Evolutionary conservation across 148 eudicot genomes (phyloP), one percentile per base, ranked within the genome.

Genomic region (Rhododendron simsii): DNA sequence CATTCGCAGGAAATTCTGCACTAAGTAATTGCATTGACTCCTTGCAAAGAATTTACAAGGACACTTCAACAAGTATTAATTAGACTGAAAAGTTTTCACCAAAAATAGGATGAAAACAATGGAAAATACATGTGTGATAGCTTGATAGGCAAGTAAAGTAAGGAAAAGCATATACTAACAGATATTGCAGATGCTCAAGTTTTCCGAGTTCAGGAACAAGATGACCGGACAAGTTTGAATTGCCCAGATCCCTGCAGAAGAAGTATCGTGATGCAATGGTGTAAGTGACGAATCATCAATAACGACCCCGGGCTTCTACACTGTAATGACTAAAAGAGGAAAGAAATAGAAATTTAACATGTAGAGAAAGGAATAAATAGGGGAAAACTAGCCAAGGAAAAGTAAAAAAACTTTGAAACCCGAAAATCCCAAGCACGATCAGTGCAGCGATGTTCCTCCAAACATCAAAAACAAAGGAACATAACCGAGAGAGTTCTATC

Each of bases 191-290:
- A 86, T 93, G 92, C 89, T 94, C 97, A 86, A 96, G 97, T 89
- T 89, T 96, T 65, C 94, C 98, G 82, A 96, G 95, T 41, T 96
- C 95, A 83, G 98, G 93, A 74, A 96, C 96, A n/a, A 96, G 89
- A 87, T 93, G 95, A 87, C 99, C 99, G 53, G 96, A 92, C 81
- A 96, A 91, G 88, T 94, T 93, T 71, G 95, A 94, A 87, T 94
- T 95, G 63, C 98, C 96, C 84, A 96, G 93, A 89, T 96, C 98
- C 91, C 99, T 96, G 94, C 91, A 93, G 45, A 23, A 79, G 69
- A 61, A 37, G 33, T 53, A 82, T 16, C 71, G 78, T 48, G 16
- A 44, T 53, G 85, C 9, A 26, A 63, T 59, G 16, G 26, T 20
- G 45, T 67, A 47, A 81, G 41, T 33, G 30, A 81, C 30, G 14